phyloP scores from a whole-genome alignment of 176 grass and related monocot species.

The Paspalum notatum region DNA sequence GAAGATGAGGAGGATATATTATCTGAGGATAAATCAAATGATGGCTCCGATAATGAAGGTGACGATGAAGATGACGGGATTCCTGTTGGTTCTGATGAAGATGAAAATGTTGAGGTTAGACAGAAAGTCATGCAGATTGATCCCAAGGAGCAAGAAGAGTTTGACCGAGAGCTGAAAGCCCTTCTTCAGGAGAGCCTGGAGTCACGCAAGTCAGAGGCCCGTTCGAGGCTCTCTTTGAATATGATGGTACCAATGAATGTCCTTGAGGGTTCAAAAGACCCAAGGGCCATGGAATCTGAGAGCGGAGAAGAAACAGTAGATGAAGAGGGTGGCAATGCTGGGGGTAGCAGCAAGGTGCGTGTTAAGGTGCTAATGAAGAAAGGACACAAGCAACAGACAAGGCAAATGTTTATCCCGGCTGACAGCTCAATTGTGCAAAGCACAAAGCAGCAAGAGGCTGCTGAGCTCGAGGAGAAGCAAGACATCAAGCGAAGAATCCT shows the following conservation, averaged over 20 bases:
- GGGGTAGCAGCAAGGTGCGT: conserved; percentile 70
- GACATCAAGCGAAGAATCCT: conserved; percentile 87
- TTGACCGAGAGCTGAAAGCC: conserved; percentile 88
- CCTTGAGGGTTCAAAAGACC: conserved; percentile 79
- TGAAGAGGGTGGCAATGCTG: conserved; percentile 68
- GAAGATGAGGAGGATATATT: conserved; percentile 90
- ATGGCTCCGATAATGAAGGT: conserved; percentile 77
- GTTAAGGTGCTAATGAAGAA: conserved; percentile 98
- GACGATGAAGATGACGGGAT: conserved; percentile 86
- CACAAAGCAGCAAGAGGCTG: conserved; percentile 88
- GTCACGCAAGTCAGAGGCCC: conserved; percentile 80
- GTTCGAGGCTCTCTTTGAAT: conserved; percentile 76
- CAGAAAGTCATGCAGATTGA: conserved; percentile 82
- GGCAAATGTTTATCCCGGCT: conserved; percentile 89
- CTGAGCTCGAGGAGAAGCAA: conserved; percentile 92
- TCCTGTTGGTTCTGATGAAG: conserved; percentile 85
- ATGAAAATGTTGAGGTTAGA: conserved; percentile 78
- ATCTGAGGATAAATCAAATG: conserved; percentile 85
- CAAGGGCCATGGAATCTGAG: conserved; percentile 62
- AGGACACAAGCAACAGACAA: conserved; percentile 95
- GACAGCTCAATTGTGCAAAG: conserved; percentile 88
- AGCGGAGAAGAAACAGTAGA: conserved; percentile 96
- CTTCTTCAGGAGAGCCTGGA: conserved; percentile 97
- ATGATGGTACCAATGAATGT: conserved; percentile 99
- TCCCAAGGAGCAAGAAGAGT: conserved; percentile 94